A percentile compares a stretch with the other conserved stretches of the same genome.
phyloP scores from a whole-genome alignment of 2,329 filamentous ascomycete species.

The Colletotrichum sp. region DNA sequence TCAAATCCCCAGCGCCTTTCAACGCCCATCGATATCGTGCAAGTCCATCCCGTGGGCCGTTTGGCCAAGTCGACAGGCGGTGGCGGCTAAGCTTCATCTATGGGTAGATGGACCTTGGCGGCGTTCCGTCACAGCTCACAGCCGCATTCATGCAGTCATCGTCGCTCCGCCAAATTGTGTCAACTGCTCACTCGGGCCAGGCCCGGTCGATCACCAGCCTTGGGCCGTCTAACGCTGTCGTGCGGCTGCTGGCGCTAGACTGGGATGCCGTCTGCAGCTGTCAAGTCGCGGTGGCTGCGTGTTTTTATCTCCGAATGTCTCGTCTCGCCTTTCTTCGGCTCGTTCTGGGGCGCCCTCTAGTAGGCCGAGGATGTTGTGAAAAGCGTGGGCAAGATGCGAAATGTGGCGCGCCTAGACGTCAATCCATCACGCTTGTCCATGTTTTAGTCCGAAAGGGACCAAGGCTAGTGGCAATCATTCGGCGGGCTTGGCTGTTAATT shows the following conservation, averaged over 20 bases:
- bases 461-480: slow-evolving; percentile 1
- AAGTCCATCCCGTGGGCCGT: background rate
- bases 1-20: background rate
- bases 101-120: background rate
- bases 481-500: background rate
- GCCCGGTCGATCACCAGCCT: background rate
- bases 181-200: background rate
- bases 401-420: background rate
- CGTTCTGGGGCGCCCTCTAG: background rate
- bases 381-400: background rate
- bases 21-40: background rate
- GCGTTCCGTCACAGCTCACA: background rate
- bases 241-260: background rate
- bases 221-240: background rate
- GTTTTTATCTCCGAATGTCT: background rate
- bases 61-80: background rate
- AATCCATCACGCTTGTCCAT: background rate
- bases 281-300: background rate
- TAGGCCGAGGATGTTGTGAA: background rate
- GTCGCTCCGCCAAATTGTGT: background rate
- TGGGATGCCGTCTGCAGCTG: background rate
- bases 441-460: background rate
- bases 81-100: background rate
- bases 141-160: background rate
- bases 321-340: background rate